Conservation (phyloP, 2,329 filamentous ascomycete species). For the Colletotrichum sp. region DNA sequence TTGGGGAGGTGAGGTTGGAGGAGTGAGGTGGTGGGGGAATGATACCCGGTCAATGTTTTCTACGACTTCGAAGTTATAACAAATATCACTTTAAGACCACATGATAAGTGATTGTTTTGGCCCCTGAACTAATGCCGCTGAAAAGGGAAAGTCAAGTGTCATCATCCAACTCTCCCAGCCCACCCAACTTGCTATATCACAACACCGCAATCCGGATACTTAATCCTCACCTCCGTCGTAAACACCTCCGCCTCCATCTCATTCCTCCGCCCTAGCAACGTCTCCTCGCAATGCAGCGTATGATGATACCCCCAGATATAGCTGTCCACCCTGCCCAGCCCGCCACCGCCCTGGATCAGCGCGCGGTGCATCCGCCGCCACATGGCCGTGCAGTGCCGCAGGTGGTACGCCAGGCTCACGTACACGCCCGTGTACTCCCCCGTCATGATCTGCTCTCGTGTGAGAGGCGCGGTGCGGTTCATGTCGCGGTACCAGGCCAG, state of each 20-base stretch:
- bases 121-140: background rate
- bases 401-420: slow-evolving; percentile 9
- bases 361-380: slow-evolving; percentile 16
- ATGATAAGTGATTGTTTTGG: background rate
- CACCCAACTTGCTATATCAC: background rate
- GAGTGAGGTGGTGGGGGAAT: background rate
- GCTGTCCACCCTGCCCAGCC: slow-evolving; percentile 3
- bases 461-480: background rate
- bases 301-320: slow-evolving; percentile 19
- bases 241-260: background rate
- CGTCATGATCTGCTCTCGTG: background rate
- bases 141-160: too few species aligned
- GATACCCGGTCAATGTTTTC: background rate
- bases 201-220: slow-evolving; percentile 17
- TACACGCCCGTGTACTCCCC: background rate
- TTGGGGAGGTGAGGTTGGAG: background rate
- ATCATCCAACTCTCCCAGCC: background rate
- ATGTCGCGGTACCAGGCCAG: slow-evolving; percentile 7
- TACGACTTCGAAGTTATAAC: background rate
- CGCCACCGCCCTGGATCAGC: slow-evolving; percentile 1
- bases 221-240: slow-evolving; percentile 14
- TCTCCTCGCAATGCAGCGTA: slow-evolving; percentile 16
- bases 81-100: rapidly evolving
- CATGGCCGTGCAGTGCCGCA: slow-evolving; percentile 18
- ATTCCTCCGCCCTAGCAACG: background rate